phyloP scores from a whole-genome alignment of 768 basidiomycete species.

The Podaxis mareebaensis region DNA sequence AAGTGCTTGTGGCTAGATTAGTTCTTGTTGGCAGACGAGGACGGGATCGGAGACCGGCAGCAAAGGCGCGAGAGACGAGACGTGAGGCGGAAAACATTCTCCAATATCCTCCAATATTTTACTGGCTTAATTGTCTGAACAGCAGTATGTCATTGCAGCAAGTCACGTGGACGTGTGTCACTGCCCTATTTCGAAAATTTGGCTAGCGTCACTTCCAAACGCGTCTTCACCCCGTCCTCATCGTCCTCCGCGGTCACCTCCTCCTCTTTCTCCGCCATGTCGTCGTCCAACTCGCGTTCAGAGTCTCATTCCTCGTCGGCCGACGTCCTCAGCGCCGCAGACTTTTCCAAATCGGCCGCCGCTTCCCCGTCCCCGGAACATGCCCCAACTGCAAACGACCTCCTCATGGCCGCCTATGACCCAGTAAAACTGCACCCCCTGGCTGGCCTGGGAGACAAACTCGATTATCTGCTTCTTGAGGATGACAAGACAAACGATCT shows the following conservation, averaged over 20 bases:
- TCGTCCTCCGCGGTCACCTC: conserved; percentile 14
- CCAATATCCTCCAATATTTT: background rate
- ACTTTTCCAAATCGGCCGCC: conserved; percentile 45
- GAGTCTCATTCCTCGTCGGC: conserved; percentile 46
- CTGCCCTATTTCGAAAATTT: conserved; percentile 25
- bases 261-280: conserved; percentile 27
- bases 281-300: conserved; percentile 28
- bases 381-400: conserved; percentile 80
- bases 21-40: background rate
- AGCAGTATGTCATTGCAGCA: too few relatives aligned
- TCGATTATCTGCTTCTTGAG: conserved; percentile 94
- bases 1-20: background rate
- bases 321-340: conserved; percentile 46
- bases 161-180: conserved; percentile 25
- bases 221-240: conserved; percentile 20
- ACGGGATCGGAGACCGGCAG: background rate
- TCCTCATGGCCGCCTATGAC: conserved; percentile 87
- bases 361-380: conserved; percentile 43
- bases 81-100: conserved; percentile 12
- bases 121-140: too few relatives aligned
- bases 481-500: conserved; percentile 94
- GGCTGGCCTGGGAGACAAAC: conserved; percentile 86
- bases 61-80: background rate
- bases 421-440: conserved; percentile 92
- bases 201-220: conserved; percentile 17